phyloP scores from a whole-genome alignment of 768 basidiomycete species.

The Tremella yokohamensis region DNA sequence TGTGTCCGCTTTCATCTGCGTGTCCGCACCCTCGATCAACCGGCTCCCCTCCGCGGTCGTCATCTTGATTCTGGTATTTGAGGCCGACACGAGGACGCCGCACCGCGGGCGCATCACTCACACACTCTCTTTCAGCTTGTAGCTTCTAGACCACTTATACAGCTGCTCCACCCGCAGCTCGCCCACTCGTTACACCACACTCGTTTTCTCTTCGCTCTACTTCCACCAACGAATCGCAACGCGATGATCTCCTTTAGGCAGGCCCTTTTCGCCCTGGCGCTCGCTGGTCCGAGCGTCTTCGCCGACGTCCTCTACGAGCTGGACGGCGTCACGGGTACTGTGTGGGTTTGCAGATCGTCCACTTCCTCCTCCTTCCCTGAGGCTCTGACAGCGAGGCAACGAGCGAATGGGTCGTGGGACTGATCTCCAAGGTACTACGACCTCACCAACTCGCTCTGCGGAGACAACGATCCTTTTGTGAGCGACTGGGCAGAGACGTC shows the following conservation, averaged over 20 bases:
- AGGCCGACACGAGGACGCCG: no score
- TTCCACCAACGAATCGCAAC: no score
- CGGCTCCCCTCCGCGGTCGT: no score
- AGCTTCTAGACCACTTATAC: no score
- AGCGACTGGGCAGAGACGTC: constrained; percentile 12
- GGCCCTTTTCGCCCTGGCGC: neutral
- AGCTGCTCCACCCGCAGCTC: no score
- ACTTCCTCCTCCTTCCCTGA: neutral
- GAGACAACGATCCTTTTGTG: constrained; percentile 4
- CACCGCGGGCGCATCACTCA: no score
- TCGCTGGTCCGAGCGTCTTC: constrained; percentile 3
- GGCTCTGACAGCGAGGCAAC: neutral
- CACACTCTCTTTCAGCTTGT: no score
- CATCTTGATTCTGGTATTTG: no score
- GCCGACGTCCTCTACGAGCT: constrained; percentile 1
- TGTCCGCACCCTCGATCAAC: no score
- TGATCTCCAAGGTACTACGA: constrained; percentile 20
- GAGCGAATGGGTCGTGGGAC: neutral
- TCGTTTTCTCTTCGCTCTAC: no score
- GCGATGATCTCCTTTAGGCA: neutral
- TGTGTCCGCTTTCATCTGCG: no score
- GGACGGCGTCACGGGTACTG: constrained; percentile 3
- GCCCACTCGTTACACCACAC: no score
- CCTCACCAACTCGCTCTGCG: constrained; percentile 17
- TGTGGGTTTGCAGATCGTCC: neutral